Evolutionary conservation across 163 green algal species (phyloP), one percentile per base, ranked within the genome.

Genomic region (Chlamydomonas reinhardtii): DNA sequence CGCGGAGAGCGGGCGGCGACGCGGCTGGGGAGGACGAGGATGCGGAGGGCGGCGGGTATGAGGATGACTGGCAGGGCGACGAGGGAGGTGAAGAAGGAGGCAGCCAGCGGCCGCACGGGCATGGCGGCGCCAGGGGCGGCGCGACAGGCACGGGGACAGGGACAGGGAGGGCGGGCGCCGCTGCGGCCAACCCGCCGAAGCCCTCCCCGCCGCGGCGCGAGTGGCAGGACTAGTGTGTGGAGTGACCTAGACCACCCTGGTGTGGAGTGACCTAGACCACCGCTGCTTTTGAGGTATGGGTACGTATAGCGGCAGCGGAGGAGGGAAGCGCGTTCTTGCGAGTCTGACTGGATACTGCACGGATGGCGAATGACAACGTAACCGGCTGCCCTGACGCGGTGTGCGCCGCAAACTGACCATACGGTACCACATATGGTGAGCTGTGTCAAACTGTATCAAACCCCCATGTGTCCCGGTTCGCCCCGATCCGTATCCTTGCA

Each of bases 131-230:
- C 0, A 20, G 35, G 9, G 35, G 69, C 5, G 16, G 8, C 22
- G 69, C 35, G 16, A 16, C 34, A 34, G 31, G 31, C 15, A 11
- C 22, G 29, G 31, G 31, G 31, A 11, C 22, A 43, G 31, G 69
- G 34, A 15, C 69, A 24, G 69, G 34, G 69, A 16, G 31, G 8
- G 66, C 11, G 8, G 9, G 12, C 0, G 20, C 15, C 4, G 66
- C 27, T 0, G 56, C 39, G 6, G 70, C n/a, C 2, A 86, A 73
- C 56, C 80, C 80, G 14, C 69, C 80, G 11, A 79, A 76, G 69
- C 80, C 80, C 20, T 4, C 14, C 1, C 64, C 64, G 59, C 22
- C 27, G 0, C 54, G 70, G 25, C 70, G 56, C 1, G 80, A 86
- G 70, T 86, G 80, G 80, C 17, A 35, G 80, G 80, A 52, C 2